Conservation (phyloP, 495 filamentous ascomycete species). For the Bathelium albidoporum region DNA sequence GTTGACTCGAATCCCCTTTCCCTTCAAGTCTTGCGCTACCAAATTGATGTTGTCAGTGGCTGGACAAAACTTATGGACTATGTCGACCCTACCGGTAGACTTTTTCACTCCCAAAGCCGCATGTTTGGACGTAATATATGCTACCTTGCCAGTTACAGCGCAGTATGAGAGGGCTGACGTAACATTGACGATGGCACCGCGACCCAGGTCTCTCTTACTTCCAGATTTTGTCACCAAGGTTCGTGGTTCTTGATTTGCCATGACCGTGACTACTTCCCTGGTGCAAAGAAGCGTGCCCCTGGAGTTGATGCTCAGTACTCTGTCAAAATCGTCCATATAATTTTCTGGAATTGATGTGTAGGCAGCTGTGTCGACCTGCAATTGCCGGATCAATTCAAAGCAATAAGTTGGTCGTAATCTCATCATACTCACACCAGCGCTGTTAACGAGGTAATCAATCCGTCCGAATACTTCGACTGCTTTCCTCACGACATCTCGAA, state of each 20-base stretch:
- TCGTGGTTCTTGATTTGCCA: neutral
- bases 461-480: slow-evolving; percentile 9
- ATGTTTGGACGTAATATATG: slow-evolving; percentile 42
- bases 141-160: slow-evolving; percentile 26
- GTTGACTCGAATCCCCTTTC: neutral
- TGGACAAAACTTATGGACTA: neutral
- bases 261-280: slow-evolving; percentile 10
- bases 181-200: slow-evolving; percentile 40
- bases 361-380: neutral
- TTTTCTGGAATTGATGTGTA: neutral
- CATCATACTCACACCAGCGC: slow-evolving; percentile 12
- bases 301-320: slow-evolving; percentile 8
- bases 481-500: slow-evolving; percentile 8
- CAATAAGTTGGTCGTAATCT: too few species aligned
- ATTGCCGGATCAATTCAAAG: too few species aligned
- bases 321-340: slow-evolving; percentile 8
- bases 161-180: slow-evolving; percentile 36
- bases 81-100: neutral
- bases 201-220: slow-evolving; percentile 5
- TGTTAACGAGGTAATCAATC: slow-evolving; percentile 13
- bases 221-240: neutral
- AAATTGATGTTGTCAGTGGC: slow-evolving; percentile 7
- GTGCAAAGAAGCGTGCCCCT: slow-evolving; percentile 11
- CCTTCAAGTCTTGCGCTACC: too few species aligned
- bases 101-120: slow-evolving; percentile 38